Evolutionary conservation across 176 grass and related monocot species (phyloP).

Genomic region (Musa acuminata): DNA sequence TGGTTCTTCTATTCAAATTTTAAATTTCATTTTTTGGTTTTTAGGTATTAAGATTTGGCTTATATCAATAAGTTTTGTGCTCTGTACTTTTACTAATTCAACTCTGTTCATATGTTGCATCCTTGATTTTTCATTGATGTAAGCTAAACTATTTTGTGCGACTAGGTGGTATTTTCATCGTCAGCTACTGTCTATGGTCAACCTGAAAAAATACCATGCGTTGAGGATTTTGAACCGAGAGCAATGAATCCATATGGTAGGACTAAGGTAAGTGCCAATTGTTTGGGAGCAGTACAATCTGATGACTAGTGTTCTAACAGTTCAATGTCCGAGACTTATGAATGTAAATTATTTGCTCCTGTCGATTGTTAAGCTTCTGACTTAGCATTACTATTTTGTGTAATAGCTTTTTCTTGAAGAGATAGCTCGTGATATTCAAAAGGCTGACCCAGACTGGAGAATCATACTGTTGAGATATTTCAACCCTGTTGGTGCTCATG

Average conservation of each 20-base stretch:
- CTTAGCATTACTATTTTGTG: not conserved
- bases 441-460: conserved; percentile 48
- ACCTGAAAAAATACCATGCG: conserved; percentile 65
- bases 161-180: conserved; percentile 79
- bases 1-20: too few relatives aligned
- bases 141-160: not conserved
- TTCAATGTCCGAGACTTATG: not conserved
- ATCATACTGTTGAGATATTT: conserved; percentile 82
- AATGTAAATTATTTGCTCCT: not conserved
- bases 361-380: not conserved
- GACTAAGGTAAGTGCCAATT: conserved; percentile 48
- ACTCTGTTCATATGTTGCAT: too few relatives aligned
- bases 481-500: conserved; percentile 86
- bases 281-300: not conserved
- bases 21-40: too few relatives aligned
- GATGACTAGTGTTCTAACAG: not conserved
- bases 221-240: conserved; percentile 58
- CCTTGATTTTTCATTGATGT: too few relatives aligned
- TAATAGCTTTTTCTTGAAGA: conserved; percentile 79
- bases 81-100: too few relatives aligned
- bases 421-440: conserved; percentile 60
- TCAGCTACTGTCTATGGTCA: conserved; percentile 80
- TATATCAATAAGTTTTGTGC: too few relatives aligned
- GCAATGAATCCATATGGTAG: conserved; percentile 85
- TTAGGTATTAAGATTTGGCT: too few relatives aligned